Percentiles rank a stretch among this genome's conserved stretches.
phyloP scores from a whole-genome alignment of 148 eudicot genomes.

The Amaranthus hypochondriacus region DNA sequence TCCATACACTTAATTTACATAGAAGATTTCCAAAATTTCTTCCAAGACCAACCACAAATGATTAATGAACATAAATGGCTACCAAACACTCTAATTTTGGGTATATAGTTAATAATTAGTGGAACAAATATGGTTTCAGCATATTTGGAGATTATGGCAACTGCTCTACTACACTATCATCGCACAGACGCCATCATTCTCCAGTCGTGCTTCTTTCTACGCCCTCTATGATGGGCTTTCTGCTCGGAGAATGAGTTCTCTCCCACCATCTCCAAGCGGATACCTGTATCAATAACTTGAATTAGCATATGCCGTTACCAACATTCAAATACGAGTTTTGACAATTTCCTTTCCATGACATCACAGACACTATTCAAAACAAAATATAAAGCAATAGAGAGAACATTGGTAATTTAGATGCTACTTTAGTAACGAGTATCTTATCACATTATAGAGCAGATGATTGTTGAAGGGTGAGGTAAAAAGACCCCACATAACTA shows the following conservation, averaged over 20 bases:
- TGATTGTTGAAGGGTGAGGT: no score
- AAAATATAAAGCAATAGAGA: no score
- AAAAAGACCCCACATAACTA: no score
- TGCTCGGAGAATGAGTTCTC: slow-evolving; percentile 54
- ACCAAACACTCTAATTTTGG: background rate
- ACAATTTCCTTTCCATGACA: background rate
- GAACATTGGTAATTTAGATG: no score
- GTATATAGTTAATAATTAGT: background rate
- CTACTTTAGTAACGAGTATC: no score
- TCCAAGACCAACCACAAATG: background rate
- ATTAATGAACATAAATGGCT: background rate
- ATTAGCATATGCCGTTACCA: slow-evolving; percentile 9
- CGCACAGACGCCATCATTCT: slow-evolving; percentile 46
- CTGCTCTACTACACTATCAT: slow-evolving; percentile 13
- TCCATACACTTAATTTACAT: background rate
- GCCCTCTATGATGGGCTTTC: slow-evolving; percentile 68
- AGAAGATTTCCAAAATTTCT: background rate
- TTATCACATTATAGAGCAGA: no score
- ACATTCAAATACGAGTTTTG: background rate
- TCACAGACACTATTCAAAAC: no score
- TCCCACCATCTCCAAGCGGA: slow-evolving; percentile 54
- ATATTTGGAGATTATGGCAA: background rate
- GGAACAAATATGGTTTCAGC: background rate
- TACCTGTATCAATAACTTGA: slow-evolving; percentile 22
- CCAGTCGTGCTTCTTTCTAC: slow-evolving; percentile 71